phyloP scores from a whole-genome alignment of 176 grass and related monocot species.

The Hsuehochloa calcarea region DNA sequence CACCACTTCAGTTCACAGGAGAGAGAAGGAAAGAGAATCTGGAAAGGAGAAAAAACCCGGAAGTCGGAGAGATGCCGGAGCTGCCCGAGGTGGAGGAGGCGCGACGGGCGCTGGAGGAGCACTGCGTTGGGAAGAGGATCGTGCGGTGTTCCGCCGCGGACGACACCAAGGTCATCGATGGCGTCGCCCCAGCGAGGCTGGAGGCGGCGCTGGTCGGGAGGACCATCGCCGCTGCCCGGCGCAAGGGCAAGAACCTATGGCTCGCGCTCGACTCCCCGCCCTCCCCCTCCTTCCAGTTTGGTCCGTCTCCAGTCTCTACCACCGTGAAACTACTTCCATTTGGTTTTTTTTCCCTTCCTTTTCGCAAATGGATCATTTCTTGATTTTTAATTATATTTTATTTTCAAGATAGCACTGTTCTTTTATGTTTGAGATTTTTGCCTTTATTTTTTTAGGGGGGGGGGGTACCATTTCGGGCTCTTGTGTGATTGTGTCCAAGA shows the following conservation, averaged over 20 bases:
- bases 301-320: conserved; percentile 13
- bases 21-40: too few species aligned
- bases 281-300: conserved; percentile 59
- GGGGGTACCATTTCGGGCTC: not conserved
- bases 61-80: too few species aligned
- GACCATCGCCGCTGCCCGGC: conserved; percentile 32
- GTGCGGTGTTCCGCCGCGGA: conserved; percentile 27
- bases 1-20: too few species aligned
- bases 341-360: not conserved
- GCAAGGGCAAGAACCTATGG: conserved; percentile 68
- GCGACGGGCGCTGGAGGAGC: conserved; percentile 23
- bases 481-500: not conserved
- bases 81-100: too few species aligned
- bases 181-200: conserved; percentile 42
- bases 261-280: conserved; percentile 47
- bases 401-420: too few species aligned
- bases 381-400: not conserved
- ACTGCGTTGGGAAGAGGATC: conserved; percentile 51
- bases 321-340: not conserved
- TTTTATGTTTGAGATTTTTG: not conserved
- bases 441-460: not conserved
- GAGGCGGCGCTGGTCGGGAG: conserved; percentile 45
- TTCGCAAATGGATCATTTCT: not conserved
- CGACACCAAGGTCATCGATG: conserved; percentile 65
- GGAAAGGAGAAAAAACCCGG: too few species aligned